Base-by-base conservation (phyloP, 2,329 filamentous ascomycete genomes). In the Talaromyces sp. region DNA sequence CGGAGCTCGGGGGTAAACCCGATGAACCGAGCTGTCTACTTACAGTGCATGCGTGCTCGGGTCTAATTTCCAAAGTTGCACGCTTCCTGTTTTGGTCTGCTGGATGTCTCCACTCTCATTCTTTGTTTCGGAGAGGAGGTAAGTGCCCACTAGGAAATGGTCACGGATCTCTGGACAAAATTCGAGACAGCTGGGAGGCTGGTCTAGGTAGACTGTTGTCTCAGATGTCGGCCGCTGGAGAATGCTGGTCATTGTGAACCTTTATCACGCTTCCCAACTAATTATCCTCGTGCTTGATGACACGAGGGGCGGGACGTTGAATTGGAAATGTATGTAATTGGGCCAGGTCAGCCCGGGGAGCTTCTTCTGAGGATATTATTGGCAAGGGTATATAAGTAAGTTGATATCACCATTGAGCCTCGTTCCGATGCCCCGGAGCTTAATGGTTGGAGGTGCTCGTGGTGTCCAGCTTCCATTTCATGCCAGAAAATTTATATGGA, bases 91-190 rank as follows among this genome's bases (percentile, higher is more conserved):
- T 36, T 90, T 86, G 45, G 75, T 82, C 66, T 91, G 88, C 1
- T 77, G 63, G 49, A 69, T 56, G 20, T 58, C 47, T 17, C 55
- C 63, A 32, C 63, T 59, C 14, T 65, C 65, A 10, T 60, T 62
- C 41, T 68, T 66, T 17, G 57, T 62, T 51, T 75, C 67, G 20
- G 67, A 68, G 30, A 96, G 80, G 57, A 88, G 84, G 72, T 97
- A 97, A 1, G 92, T 96, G 35, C 92, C 93, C 43, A 96, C 82
- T 0, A 95, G 78, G 60, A 96, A 86, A 65, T 87, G 84, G 0
- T 85, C 74, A 0, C 84, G 82, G 52, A 84, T 55, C 9, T 63
- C 57, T 2, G 70, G 73, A 40, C 72, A 75, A 49, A 77, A 77
- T 56, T 76, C 71, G 1, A 77, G 66, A 53, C 75, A 78, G 58